Conservation (phyloP, 78 protist genomes). For the Cyanophora paradoxa region DNA sequence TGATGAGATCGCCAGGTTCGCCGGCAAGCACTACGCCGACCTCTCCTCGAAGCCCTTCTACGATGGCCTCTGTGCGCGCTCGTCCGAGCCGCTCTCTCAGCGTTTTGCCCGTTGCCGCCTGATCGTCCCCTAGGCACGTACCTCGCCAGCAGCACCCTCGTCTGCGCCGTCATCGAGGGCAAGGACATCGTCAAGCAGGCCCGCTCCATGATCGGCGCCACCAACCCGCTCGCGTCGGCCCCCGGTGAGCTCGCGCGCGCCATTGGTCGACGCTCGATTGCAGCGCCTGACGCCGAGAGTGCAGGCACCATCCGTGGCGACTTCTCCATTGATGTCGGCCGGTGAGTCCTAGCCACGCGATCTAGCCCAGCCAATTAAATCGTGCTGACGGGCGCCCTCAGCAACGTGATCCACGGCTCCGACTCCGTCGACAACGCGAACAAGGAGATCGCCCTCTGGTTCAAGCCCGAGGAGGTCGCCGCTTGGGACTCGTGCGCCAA, state of each 20-base stretch:
- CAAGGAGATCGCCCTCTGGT: constrained; percentile 71
- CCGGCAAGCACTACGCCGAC: constrained; percentile 58
- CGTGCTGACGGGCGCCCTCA: too few species aligned
- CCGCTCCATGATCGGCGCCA: constrained; percentile 66
- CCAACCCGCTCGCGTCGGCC: constrained; percentile 57
- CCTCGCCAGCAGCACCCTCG: too few species aligned
- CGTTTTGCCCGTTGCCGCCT: too few species aligned
- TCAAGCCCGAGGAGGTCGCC: constrained; percentile 38
- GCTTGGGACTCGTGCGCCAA: not conserved
- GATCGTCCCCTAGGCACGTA: too few species aligned
- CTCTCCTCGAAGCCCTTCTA: constrained; percentile 53
- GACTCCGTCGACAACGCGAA: constrained; percentile 64
- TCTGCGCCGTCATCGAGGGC: constrained; percentile 24
- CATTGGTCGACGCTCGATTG: too few species aligned
- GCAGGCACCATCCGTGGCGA: constrained; percentile 78
- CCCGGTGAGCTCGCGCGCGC: too few species aligned
- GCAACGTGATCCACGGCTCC: constrained; percentile 71
- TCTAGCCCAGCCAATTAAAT: too few species aligned
- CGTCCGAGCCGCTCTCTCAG: too few species aligned
- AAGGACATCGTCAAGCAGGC: constrained; percentile 40
- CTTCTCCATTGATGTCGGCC: constrained; percentile 42
- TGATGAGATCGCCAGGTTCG: not conserved
- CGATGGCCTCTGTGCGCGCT: constrained; percentile 25
- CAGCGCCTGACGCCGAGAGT: too few species aligned
- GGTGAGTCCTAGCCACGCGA: too few species aligned